Conservation (phyloP, 352 stramenopile species). For the Globisporangium canariense region DNA sequence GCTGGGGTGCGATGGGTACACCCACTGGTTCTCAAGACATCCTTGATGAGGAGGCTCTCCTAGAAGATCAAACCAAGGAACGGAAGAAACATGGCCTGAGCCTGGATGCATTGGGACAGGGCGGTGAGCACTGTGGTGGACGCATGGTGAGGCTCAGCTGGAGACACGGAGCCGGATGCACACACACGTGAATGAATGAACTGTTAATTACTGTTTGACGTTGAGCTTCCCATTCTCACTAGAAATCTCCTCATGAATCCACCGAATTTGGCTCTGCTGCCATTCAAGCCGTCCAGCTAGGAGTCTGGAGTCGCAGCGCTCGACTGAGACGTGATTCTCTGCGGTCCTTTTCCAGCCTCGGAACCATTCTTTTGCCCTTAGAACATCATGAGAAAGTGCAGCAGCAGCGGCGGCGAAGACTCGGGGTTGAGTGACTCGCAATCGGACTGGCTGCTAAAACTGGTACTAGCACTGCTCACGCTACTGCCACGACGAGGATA, state of each 20-base stretch:
- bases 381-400: constrained; percentile 18
- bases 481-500: background rate
- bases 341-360: no score
- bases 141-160: background rate
- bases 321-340: no score
- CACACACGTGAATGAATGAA: background rate
- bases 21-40: background rate
- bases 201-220: no score
- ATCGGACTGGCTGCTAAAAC: background rate
- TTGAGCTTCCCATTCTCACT: no score
- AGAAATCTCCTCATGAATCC: no score
- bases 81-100: background rate
- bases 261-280: background rate
- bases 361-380: background rate
- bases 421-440: background rate
- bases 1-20: background rate
- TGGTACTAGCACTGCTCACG: background rate
- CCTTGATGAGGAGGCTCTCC: background rate
- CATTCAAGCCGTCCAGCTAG: background rate
- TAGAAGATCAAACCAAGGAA: background rate
- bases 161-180: background rate
- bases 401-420: constrained; percentile 8
- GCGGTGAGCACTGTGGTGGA: no score
- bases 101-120: background rate
- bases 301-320: no score